Conservation (phyloP, 2,329 filamentous ascomycete species). For the Venturia oleaginea region DNA sequence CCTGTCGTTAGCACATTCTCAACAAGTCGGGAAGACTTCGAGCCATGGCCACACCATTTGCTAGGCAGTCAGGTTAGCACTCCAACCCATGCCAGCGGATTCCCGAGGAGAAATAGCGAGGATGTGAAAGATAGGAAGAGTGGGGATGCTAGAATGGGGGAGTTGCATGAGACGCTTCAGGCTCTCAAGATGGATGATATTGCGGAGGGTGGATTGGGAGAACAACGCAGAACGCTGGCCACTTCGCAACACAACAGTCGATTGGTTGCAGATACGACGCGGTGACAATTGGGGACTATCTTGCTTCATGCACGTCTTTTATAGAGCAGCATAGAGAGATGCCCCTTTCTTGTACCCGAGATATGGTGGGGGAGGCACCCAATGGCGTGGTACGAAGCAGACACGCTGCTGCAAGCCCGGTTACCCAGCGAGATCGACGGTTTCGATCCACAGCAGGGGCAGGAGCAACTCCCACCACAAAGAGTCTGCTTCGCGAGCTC, state of each 20-base stretch:
- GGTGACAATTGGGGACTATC: background rate
- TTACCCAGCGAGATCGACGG: background rate
- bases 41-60: constrained; percentile 18
- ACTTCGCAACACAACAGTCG: background rate
- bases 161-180: constrained; percentile 1
- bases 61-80: constrained; percentile 11
- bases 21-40: constrained; percentile 42
- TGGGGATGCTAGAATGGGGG: background rate
- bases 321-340: background rate
- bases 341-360: background rate
- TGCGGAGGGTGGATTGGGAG: background rate
- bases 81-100: constrained; percentile 5
- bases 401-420: background rate
- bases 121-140: constrained; percentile 2
- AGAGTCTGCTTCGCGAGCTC: background rate
- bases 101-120: constrained; percentile 8
- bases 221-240: background rate
- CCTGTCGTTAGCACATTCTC: constrained; percentile 43
- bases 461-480: background rate
- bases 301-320: background rate
- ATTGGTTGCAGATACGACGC: background rate
- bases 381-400: background rate
- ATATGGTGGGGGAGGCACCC: background rate
- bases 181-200: constrained; percentile 6
- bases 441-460: background rate